phyloP scores from a whole-genome alignment of 129 eudicot genomes.

The Heracleum sosnowskyi region DNA sequence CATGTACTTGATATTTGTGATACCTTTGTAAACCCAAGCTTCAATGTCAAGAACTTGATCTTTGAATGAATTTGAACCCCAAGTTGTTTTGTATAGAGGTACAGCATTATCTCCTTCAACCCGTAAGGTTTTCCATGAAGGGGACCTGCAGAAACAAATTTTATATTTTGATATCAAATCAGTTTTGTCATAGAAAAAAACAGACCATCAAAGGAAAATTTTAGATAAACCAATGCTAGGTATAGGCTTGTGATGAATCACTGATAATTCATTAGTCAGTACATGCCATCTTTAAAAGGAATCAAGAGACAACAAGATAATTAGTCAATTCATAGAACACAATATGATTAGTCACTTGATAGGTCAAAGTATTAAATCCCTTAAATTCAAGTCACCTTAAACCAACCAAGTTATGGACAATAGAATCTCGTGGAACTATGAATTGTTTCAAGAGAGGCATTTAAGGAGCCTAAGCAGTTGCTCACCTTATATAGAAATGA shows the following conservation, averaged over 20 bases:
- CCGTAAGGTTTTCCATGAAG: conserved; percentile 97
- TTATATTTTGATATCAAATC: neutral
- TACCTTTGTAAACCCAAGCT: conserved; percentile 98
- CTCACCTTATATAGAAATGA: neutral
- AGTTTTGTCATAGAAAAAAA: neutral
- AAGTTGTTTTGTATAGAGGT: conserved; percentile 76
- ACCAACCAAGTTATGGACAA: neutral
- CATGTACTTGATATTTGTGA: neutral
- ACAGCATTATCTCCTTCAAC: conserved; percentile 81
- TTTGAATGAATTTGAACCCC: conserved; percentile 80
- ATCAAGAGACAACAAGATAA: neutral
- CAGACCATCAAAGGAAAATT: neutral
- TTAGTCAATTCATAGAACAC: neutral
- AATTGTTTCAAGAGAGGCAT: neutral
- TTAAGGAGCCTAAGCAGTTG: neutral
- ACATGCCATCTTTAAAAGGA: neutral
- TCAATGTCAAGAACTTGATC: conserved; percentile 75
- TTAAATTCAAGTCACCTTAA: neutral
- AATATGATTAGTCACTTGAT: neutral
- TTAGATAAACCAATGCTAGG: neutral
- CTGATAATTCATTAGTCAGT: neutral
- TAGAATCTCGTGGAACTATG: neutral
- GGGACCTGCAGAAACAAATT: conserved; percentile 40
- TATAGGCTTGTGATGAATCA: neutral
- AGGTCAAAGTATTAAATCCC: neutral